These are phyloP conservation scores for Hibiscus trionum DNA, from an alignment of 345 rosid genomes.

Conservation along the genomic window DNA sequence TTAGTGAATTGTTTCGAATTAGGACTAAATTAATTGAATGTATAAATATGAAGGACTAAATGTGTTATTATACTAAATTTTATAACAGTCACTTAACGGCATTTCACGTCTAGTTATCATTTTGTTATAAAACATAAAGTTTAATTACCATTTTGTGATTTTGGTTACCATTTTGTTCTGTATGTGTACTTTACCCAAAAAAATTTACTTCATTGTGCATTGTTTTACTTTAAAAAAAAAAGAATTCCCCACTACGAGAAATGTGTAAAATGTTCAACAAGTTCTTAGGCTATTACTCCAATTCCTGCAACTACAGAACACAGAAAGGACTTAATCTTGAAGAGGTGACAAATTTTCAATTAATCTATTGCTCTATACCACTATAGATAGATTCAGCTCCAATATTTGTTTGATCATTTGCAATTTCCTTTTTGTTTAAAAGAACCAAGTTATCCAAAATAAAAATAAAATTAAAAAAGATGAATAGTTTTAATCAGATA, in stretches of 20 bases:
- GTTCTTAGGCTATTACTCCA: not conserved
- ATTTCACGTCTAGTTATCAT: no score
- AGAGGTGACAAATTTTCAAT: not conserved
- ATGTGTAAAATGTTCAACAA: not conserved
- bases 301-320: not conserved
- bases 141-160: no score
- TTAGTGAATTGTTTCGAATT: no score
- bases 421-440: not conserved
- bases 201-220: not conserved
- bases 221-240: no score
- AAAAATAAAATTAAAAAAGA: not conserved
- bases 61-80: no score
- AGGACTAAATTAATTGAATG: no score
- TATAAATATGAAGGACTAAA: no score
- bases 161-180: no score
- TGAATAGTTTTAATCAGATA: not conserved
- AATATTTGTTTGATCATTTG: not conserved
- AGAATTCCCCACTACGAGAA: not conserved
- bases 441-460: not conserved
- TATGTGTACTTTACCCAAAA: no score
- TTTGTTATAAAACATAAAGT: no score
- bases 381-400: not conserved
- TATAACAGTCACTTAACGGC: no score
- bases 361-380: not conserved
- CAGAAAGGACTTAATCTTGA: not conserved